Percentiles rank a stretch among this genome's conserved stretches.
Conservation (phyloP, 805 yeast species). For the Saturnispora dispora region DNA sequence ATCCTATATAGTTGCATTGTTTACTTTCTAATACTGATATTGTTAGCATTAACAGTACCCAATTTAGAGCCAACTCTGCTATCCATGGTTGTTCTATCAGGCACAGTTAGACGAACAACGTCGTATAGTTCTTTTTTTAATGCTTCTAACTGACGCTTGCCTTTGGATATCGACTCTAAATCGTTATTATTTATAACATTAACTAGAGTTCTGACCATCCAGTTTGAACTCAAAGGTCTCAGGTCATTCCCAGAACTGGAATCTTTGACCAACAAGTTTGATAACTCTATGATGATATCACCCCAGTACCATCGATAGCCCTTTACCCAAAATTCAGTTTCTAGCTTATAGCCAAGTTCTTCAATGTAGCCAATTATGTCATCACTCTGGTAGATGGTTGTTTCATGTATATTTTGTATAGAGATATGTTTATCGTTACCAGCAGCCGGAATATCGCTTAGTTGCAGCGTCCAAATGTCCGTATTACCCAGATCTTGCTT, state of each 20-base stretch:
- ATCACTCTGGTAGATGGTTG: constrained; percentile 41
- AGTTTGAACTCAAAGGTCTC: constrained; percentile 11
- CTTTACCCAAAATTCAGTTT: constrained; percentile 49
- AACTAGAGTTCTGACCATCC: constrained; percentile 54
- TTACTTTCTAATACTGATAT: background rate
- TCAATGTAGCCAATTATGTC: constrained; percentile 40
- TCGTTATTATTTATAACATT: constrained; percentile 68
- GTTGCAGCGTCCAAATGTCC: constrained; percentile 52
- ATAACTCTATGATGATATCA: constrained; percentile 52
- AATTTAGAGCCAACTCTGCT: constrained; percentile 43
- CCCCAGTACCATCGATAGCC: constrained; percentile 58
- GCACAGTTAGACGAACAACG: constrained; percentile 57
- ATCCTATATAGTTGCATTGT: background rate
- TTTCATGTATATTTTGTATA: constrained; percentile 60
- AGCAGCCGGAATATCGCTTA: constrained; percentile 58
- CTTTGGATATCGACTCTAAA: constrained; percentile 57
- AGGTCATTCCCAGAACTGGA: background rate
- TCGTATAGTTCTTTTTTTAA: constrained; percentile 62
- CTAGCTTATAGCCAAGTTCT: constrained; percentile 63
- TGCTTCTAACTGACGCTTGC: constrained; percentile 50
- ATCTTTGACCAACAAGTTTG: constrained; percentile 34
- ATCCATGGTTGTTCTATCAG: constrained; percentile 77
- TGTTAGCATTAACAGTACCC: background rate
- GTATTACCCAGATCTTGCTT: constrained; percentile 12
- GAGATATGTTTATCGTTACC: constrained; percentile 60